These are phyloP conservation scores for Retiboletus flavoniger DNA, from an alignment of 1,284 basidiomycete species.

Conservation along the genomic window DNA sequence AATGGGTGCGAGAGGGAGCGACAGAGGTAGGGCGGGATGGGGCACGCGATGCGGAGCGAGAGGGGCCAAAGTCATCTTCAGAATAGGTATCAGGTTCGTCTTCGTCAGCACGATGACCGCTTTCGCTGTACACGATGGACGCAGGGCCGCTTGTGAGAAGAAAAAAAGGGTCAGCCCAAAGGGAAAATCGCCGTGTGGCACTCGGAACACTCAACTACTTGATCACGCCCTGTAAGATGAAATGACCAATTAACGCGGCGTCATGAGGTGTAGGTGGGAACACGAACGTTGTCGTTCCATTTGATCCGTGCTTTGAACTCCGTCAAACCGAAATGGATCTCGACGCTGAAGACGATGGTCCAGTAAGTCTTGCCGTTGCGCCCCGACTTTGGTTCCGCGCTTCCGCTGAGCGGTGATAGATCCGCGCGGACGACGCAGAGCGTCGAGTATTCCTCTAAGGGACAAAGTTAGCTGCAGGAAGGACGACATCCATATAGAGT, in stretches of 20 bases:
- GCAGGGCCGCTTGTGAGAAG: slow-evolving; percentile 63
- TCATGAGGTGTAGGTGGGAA: slow-evolving; percentile 2
- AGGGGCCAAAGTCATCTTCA: slow-evolving; percentile 48
- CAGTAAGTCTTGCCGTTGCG: slow-evolving; percentile 67
- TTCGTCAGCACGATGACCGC: slow-evolving; percentile 69
- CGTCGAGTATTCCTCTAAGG: slow-evolving; percentile 65
- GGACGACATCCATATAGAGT: slow-evolving; percentile 7
- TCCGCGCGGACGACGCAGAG: slow-evolving; percentile 75
- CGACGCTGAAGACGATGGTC: slow-evolving; percentile 78
- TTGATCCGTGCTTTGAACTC: slow-evolving; percentile 79
- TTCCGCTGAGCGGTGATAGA: slow-evolving; percentile 64
- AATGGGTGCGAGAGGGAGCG: slow-evolving; percentile 30
- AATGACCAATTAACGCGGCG: slow-evolving; percentile 5
- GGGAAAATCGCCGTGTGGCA: background rate
- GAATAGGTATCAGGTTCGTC: slow-evolving; percentile 58
- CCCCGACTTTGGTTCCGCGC: slow-evolving; percentile 63
- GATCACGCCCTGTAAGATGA: slow-evolving; percentile 47
- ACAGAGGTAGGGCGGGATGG: slow-evolving; percentile 32
- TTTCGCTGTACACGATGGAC: slow-evolving; percentile 75
- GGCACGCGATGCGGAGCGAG: slow-evolving; percentile 30
- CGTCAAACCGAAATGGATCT: slow-evolving; percentile 77
- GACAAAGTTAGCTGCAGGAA: slow-evolving; percentile 3
- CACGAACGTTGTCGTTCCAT: slow-evolving; percentile 70
- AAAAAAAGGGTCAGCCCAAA: slow-evolving; percentile 5
- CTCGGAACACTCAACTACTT: slow-evolving; percentile 53